Conservation (phyloP, 306 rosid genomes). For the Fragaria iinumae region DNA sequence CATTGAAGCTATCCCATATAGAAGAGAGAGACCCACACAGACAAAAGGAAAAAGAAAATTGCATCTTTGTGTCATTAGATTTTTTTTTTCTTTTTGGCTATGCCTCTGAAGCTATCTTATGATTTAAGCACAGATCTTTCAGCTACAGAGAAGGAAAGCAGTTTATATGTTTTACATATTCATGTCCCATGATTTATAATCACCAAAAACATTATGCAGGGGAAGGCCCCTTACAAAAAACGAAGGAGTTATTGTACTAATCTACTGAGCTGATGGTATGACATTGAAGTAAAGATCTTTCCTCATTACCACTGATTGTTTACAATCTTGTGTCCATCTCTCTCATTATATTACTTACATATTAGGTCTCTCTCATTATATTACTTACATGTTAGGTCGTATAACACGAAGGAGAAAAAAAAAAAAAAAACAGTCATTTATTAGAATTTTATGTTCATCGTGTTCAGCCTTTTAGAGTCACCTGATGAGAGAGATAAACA, state of each 20-base stretch:
- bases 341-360: neutral
- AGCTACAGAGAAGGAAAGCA: neutral
- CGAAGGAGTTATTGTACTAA: neutral
- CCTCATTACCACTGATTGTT: neutral
- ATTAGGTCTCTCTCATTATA: neutral
- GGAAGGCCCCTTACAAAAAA: neutral
- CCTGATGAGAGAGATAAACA: neutral
- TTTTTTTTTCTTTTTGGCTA: conserved; percentile 13
- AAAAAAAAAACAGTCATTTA: neutral
- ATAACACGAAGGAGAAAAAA: neutral
- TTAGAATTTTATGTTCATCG: neutral
- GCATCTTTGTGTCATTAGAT: conserved; percentile 19
- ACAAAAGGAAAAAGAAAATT: conserved; percentile 14
- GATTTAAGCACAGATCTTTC: conserved; percentile 10
- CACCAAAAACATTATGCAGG: conserved; percentile 4
- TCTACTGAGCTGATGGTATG: neutral
- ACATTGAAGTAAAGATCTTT: neutral
- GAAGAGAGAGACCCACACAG: conserved; percentile 23
- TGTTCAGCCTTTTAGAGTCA: neutral
- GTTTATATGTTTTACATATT: neutral
- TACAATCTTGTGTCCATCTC: neutral
- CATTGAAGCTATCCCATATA: conserved; percentile 33
- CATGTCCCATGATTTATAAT: neutral
- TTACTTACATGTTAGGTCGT: neutral
- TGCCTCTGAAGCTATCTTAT: conserved; percentile 1